These are phyloP conservation scores for Haplosporangium sp. DNA, from an alignment of 371 early-diverging fungal genomes.

Conservation along the genomic window DNA sequence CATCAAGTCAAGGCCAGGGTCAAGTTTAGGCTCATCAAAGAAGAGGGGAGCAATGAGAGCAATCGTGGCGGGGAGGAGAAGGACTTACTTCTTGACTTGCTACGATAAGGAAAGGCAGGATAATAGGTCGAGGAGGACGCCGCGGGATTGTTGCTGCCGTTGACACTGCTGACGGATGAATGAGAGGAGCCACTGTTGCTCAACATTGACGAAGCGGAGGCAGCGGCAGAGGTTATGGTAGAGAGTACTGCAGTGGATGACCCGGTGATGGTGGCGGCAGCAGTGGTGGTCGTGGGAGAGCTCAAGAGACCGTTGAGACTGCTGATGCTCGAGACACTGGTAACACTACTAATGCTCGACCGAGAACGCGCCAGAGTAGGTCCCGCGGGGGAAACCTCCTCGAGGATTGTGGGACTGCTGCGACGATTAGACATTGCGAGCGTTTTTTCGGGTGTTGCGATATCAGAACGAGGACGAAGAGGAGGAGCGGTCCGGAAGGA, in stretches of 20 bases:
- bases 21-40: not conserved
- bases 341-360: conserved; percentile 28
- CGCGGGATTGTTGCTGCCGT: conserved; percentile 2
- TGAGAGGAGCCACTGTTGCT: conserved; percentile 1
- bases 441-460: not conserved
- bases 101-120: conserved; percentile 38
- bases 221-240: not conserved
- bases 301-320: conserved; percentile 30
- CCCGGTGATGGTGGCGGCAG: conserved; percentile 21
- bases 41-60: not conserved
- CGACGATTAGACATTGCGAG: conserved; percentile 23
- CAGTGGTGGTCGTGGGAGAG: conserved; percentile 29
- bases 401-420: conserved; percentile 32
- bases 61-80: not conserved
- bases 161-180: not conserved
- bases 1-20: not conserved
- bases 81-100: conserved; percentile 51
- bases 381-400: conserved; percentile 7
- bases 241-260: conserved; percentile 36
- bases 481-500: not conserved
- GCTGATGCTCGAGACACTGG: conserved; percentile 27
- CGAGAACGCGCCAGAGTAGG: conserved; percentile 12
- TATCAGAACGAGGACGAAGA: not conserved
- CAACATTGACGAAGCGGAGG: not conserved
- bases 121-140: conserved; percentile 30